These are phyloP conservation scores for Gnomoniopsis smithogilvyi DNA, from an alignment of 2,329 filamentous ascomycete species.

Conservation along the genomic window DNA sequence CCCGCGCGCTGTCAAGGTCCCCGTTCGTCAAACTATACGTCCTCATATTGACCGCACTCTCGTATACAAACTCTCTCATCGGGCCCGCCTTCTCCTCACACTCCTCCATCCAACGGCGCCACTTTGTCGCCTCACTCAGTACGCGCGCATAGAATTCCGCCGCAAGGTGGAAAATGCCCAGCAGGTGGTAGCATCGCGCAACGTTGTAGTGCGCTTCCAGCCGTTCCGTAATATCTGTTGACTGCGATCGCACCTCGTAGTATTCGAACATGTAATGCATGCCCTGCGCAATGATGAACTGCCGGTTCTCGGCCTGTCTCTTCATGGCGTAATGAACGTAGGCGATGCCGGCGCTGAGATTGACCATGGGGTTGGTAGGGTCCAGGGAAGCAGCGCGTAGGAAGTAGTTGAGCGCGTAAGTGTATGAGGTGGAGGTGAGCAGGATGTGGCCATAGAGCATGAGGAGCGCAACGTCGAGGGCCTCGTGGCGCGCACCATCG, in stretches of 20 bases:
- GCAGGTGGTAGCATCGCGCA: slow-evolving; percentile 69
- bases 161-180: slow-evolving; percentile 72
- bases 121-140: slow-evolving; percentile 34
- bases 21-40: slow-evolving; percentile 63
- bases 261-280: slow-evolving; percentile 77
- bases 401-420: slow-evolving; percentile 79
- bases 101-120: slow-evolving; percentile 15
- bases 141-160: slow-evolving; percentile 63
- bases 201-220: slow-evolving; percentile 84
- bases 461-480: slow-evolving; percentile 74
- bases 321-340: slow-evolving; percentile 91
- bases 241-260: slow-evolving; percentile 53
- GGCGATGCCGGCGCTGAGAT: slow-evolving; percentile 75
- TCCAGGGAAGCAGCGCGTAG: slow-evolving; percentile 73
- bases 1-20: slow-evolving; percentile 57
- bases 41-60: slow-evolving; percentile 74
- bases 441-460: slow-evolving; percentile 90
- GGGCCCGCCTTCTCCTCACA: not conserved
- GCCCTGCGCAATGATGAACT: slow-evolving; percentile 83
- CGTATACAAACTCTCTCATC: slow-evolving; percentile 58
- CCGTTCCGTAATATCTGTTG: slow-evolving; percentile 35
- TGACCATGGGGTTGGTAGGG: slow-evolving; percentile 72
- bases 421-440: slow-evolving; percentile 78
- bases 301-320: slow-evolving; percentile 83
- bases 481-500: slow-evolving; percentile 23